Base-by-base conservation (phyloP, 2,329 filamentous ascomycete species). In the Colletotrichum phormii region DNA sequence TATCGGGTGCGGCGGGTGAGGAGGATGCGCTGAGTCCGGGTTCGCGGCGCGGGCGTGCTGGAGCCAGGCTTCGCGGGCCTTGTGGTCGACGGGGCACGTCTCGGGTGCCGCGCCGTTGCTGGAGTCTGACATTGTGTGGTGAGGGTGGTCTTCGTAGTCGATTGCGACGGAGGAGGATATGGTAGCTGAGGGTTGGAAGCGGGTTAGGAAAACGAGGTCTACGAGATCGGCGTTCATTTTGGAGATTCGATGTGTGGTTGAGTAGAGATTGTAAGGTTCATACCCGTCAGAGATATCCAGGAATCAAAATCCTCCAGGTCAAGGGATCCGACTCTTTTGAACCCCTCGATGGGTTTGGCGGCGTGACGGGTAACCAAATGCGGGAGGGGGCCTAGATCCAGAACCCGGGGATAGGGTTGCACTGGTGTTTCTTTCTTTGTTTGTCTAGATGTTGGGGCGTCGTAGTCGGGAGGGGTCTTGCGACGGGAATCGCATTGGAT, bases 61-160 rank as follows among this genome's bases (percentile, higher is more conserved):
- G 46, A 98, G 89, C 96, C 96, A 99, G 78, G 93, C 91, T 78
- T 95, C 93, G 78, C 97, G 93, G 67, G 95, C 93, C 79, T 94
- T 94, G 84, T 75, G 73, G 58, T 75, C 74, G 55, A 75, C 73
- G 31, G 74, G 74, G 24, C 74, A 75, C 29, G 64, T 59, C 49
- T 73, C 73, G 29, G 24, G 26, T 13, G 46, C 59, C 29, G 53
- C 62, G 57, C 18, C 58, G 64, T 46, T 55, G 42, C 62, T 72
- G 15, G 42, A 15, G 55, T 57, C 60, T 12, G 70, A 29, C 71
- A 73, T 72, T 42, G 7, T 62, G 59, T 46, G 55, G 49, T 29
- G 18, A 22, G 15, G 42, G 3, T 22, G 42, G 42, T 49, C 49
- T 7, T 57, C 57, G 64, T 68, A 22, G 58, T 66, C 54, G 24